Base-by-base conservation (phyloP, 78 protist species). In the Ministeria vibrans region DNA sequence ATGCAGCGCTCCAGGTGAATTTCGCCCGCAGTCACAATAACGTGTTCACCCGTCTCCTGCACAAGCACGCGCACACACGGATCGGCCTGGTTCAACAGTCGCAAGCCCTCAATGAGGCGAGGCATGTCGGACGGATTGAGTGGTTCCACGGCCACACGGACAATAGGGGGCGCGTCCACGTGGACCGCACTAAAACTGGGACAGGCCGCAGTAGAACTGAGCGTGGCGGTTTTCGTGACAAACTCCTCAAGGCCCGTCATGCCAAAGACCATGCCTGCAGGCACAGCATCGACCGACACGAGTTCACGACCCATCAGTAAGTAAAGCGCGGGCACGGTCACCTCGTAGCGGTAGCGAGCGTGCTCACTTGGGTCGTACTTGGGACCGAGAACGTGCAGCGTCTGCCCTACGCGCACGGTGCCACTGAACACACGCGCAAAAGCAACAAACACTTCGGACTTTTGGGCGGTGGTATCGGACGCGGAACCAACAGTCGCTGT, bases 301-400 rank as follows among this genome's bases (percentile, higher is more conserved):
- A 96, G 81, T 42, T 81, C 84, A 32, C 88, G 68, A 1, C 99
- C 99, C 98, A 95, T 95, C 34, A 96, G 46, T 28, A 93, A 59
- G 62, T 74, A 95, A 28, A 95, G 76, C 23, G 59, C 62, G 28
- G 73, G 59, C 15, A 84, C 28, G 6, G 25, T 38, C 28, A 42
- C 63, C 9, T 0, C 22, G 25, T 41, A 27, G 36, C 62, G 43
- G 77, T 88, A 90, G 41, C 78, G 69, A 42, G 64, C 0, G n/a
- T 87, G 92, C n/a, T 78, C 82, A 43, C 25, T 51, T n/a, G 85
- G 85, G 0, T 83, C 63, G 81, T 71, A 79, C 70, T 62, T 78
- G 41, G 95, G 90, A 32, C 89, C 90, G 69, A 92, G 36, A 4
- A 93, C 75, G 51, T 74, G 75, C 41, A 61, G 53, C n/a, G 75